A percentile compares a stretch with the other conserved stretches of the same genome.
These are phyloP conservation scores for Strombidium stylifer DNA, from an alignment of 73 alveolate species.

Conservation along the genomic window DNA sequence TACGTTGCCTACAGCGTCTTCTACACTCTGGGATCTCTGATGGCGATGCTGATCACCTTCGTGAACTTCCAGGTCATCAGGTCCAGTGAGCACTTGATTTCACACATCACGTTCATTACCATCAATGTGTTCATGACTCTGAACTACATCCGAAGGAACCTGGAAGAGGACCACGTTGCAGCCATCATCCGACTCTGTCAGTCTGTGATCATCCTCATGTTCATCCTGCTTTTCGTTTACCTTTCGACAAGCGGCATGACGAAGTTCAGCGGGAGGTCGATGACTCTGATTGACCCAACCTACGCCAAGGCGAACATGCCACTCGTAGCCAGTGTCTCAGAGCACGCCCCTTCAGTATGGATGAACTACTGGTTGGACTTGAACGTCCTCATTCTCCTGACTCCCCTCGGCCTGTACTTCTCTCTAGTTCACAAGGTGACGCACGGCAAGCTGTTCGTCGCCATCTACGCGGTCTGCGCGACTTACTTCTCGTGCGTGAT, in stretches of 20 bases:
- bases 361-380: conserved; percentile 63
- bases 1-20: conserved; percentile 76
- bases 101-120: conserved; percentile 61
- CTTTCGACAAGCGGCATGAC: conserved; percentile 60
- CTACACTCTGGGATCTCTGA: conserved; percentile 75
- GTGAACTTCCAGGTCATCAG: conserved; percentile 60
- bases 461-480: conserved; percentile 83
- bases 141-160: conserved; percentile 38
- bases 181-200: conserved; percentile 32
- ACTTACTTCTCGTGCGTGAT: conserved; percentile 89
- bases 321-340: conserved; percentile 70
- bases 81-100: conserved; percentile 63
- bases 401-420: conserved; percentile 71
- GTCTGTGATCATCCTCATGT: conserved; percentile 21
- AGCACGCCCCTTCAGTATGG: conserved; percentile 79
- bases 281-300: conserved; percentile 76
- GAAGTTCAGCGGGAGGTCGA: conserved; percentile 70
- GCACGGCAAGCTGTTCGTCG: conserved; percentile 77
- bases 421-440: conserved; percentile 51
- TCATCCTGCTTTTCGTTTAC: conserved; percentile 39
- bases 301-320: conserved; percentile 75
- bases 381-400: conserved; percentile 49
- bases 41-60: conserved; percentile 84
- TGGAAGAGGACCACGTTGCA: conserved; percentile 40
- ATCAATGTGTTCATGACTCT: conserved; percentile 44